These are phyloP conservation scores for Albatrellus ellisii DNA, from an alignment of 768 basidiomycete species.

Conservation along the genomic window DNA sequence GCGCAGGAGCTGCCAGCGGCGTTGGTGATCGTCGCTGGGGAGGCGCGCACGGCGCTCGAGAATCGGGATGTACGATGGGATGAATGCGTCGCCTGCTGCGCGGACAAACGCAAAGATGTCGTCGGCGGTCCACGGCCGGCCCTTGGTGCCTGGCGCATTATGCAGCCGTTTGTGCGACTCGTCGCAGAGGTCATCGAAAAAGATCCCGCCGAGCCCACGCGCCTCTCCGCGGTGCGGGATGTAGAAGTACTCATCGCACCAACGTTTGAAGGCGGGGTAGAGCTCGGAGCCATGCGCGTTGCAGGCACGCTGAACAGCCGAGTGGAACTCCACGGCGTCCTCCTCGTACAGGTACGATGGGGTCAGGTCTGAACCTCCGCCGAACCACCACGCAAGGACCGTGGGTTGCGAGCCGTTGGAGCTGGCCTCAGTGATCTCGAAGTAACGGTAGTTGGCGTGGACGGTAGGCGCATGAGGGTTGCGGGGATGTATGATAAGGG, in stretches of 20 bases:
- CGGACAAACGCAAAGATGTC: conserved; percentile 71
- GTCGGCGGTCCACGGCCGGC: conserved; percentile 42
- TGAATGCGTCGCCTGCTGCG: conserved; percentile 63
- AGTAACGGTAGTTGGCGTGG: conserved; percentile 96
- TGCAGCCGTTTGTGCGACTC: conserved; percentile 53
- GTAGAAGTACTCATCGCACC: conserved; percentile 98
- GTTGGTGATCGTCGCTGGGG: conserved; percentile 48
- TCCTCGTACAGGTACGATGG: conserved; percentile 85
- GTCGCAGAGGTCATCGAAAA: conserved; percentile 86
- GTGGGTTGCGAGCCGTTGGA: conserved; percentile 22
- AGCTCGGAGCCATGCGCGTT: conserved; percentile 54
- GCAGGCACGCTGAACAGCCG: conserved; percentile 61
- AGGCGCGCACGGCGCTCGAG: conserved; percentile 42
- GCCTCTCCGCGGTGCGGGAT: conserved; percentile 79
- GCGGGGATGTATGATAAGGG: conserved; percentile 85
- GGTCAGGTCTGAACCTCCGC: conserved; percentile 90
- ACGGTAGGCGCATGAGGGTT: conserved; percentile 92
- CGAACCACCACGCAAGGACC: conserved; percentile 94
- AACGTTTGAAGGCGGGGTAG: conserved; percentile 76
- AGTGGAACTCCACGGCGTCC: conserved; percentile 83
- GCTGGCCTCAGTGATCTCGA: conserved; percentile 65
- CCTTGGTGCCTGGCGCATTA: conserved; percentile 17
- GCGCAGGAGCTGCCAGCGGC: conserved; percentile 89
- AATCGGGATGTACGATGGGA: conserved; percentile 87
- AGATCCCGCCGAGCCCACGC: conserved; percentile 87